Base-by-base conservation (phyloP, 2,329 filamentous ascomycete genomes). In the Aspergillus neotritici region DNA sequence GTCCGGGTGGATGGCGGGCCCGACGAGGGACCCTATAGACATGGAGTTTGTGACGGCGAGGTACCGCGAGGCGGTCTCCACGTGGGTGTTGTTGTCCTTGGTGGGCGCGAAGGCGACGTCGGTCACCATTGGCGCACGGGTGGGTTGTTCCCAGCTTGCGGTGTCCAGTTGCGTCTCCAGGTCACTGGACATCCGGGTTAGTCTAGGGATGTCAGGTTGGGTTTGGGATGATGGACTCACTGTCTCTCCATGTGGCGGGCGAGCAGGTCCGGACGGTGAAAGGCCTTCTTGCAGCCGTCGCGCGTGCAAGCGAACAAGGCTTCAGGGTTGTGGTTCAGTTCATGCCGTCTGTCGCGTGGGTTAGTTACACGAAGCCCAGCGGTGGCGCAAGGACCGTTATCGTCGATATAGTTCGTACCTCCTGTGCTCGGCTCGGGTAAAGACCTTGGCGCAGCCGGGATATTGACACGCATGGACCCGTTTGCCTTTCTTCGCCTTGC, bases 401-500 rank as follows among this genome's bases (percentile, higher is more conserved):
- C 5, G 21, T 5, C 5, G 21, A 7, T 5, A 7, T 25, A 2
- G 21, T 25, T 25, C 21, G 21, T 61, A 67, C 65, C 69, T 65
- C 51, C 64, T 60, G 52, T 75, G 72, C 51, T 75, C 72, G 44
- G 71, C 72, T 56, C 72, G 65, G 17, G 72, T 74, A 48, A 74
- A 75, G 43, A 74, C 65, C 65, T 75, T 75, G 47, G 62, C 63
- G 52, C 72, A 75, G 31, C 71, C 70, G 12, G 68, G 68, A 46
- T 61, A 71, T 44, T 71, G 64, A 52, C 72, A 75, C 7, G 64
- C 64, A 51, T 75, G 72, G 11, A 75, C 72, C 40, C 70, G 67
- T 56, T 74, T 74, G 25, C 72, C 72, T 55, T 75, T 75, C 60
- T 73, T 75, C 10, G 72, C 72, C 54, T 74, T 75, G 60, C 72